Base-by-base conservation (phyloP, 257 asterid species). In the Prunella vulgaris region DNA sequence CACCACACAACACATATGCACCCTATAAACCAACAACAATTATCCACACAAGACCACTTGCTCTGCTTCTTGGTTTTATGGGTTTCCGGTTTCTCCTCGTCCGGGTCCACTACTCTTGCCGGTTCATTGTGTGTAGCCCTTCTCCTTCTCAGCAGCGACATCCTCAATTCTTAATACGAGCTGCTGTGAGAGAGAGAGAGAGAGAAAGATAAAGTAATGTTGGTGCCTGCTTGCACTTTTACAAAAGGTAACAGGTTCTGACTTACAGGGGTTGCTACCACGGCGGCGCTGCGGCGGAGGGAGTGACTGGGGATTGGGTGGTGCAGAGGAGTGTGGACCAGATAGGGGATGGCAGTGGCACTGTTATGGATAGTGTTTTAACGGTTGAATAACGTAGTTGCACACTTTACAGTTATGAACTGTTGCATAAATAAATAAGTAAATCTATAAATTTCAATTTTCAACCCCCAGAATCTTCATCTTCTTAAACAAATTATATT, bases 1-100 rank as follows among this genome's bases (percentile, higher is more conserved):
- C 96, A 91, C 97, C 97, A 91, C 60, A 73, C 72, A 3, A 78
- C 82, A 51, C 96, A 88, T 48, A 87, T 71, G 51, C 79, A 82
- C 68, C 97, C 97, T 2, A 91, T 75, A 17, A 91, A 77, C 97
- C 97, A 88, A 73, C 88, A 91, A 73, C 96, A 91, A 62, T 42
- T 88, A 40, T 88, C 91, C 53, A 85, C 37, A 69, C 97, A 93
- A 4, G 95, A 87, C 97, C 98, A 93, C 69, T 78, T 77, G 42
- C 25, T 30, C 68, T 56, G 76, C 35, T 72, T 75, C 65, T 73
- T 72, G 10, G 60, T 54, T 57, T 74, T 82, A 20, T 25, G 67
- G 30, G 35, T 35, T 40, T 74, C 81, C 21, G 68, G 79, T 49
- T 81, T 77, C 25, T n/a, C 62, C 68, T 85, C 84, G 25, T 64